Evolutionary conservation across 1,284 basidiomycete species (phyloP).

Genomic region (Sanghuangporus baumii): DNA sequence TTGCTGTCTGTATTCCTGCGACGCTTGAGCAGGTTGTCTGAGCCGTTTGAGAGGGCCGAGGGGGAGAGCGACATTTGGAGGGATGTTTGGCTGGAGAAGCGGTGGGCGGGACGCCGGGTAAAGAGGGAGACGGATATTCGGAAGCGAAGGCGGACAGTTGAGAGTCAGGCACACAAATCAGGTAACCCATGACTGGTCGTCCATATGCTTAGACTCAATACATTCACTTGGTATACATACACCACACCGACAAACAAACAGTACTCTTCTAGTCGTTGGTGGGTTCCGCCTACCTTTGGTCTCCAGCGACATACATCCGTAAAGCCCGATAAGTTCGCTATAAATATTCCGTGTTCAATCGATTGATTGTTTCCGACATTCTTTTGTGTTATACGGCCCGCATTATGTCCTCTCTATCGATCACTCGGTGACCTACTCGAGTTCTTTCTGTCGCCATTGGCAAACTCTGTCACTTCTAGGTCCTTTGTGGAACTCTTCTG

Average conservation of each 20-base stretch:
- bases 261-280: background rate
- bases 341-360: background rate
- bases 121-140: slow-evolving; percentile 1
- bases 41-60: slow-evolving; percentile 26
- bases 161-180: background rate
- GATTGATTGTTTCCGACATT: background rate
- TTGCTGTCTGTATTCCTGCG: slow-evolving; percentile 28
- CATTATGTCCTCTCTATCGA: background rate
- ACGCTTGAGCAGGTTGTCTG: slow-evolving; percentile 31
- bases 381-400: background rate
- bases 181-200: background rate
- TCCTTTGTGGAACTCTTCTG: background rate
- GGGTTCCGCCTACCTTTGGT: too few relatives aligned
- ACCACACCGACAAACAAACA: too few relatives aligned
- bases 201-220: background rate
- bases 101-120: background rate
- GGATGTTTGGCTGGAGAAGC: background rate
- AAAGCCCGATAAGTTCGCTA: background rate
- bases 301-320: background rate
- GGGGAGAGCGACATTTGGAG: slow-evolving; percentile 33
- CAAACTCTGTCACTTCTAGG: background rate
- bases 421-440: background rate
- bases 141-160: background rate
- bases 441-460: background rate
- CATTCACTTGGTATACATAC: too few relatives aligned